Base-by-base conservation (phyloP, 768 basidiomycete species). In the Daedaleopsis nitida region DNA sequence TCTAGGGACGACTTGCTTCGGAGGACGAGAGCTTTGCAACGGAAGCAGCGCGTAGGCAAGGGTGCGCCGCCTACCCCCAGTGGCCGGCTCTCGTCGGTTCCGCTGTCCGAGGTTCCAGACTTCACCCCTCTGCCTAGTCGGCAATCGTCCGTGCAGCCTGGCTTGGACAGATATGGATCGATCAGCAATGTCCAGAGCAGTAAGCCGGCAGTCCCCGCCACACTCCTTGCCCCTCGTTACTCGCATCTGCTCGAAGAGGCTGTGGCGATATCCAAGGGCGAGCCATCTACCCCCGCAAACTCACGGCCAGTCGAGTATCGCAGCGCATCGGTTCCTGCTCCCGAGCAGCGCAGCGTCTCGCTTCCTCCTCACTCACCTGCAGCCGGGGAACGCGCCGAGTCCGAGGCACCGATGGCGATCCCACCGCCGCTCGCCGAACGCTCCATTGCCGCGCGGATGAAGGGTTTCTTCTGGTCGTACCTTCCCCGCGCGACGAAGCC, bases 391-490 rank as follows among this genome's bases (percentile, higher is more conserved):
- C 34, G 54, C 12, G 21, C 54, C 7, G 54, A 55, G 43, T 55
- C 39, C 16, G 58, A 58, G 23, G 34, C 45, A 4, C n/a, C 54
- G 9, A 45, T 38, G 5, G 21, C 39, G 45, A 54, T 52, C n/a
- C 58, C 58, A 16, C 58, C 43, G n/a, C 60, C 59, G 9, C 65
- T 55, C 67, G 75, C 68, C 45, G 70, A 74, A 42, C 63, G 71
- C 7, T 77, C 80, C 0, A 69, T 86, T 42, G 77, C 81, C n/a
- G 80, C 74, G 34, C 81, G 82, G 42, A 75, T 87, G 63, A 85
- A 80, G 62, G 82, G 84, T 12, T 78, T 86, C 67, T 66, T 87
- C 47, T 84, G 81, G 68, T 87, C 86, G 9, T 88, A 87, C 69
- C 78, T 87, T 24, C 85, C 85, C 19, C 76, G 75, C 0, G 69